Evolutionary conservation across 345 rosid species (phyloP).

Genomic region (Citrus trifoliata): DNA sequence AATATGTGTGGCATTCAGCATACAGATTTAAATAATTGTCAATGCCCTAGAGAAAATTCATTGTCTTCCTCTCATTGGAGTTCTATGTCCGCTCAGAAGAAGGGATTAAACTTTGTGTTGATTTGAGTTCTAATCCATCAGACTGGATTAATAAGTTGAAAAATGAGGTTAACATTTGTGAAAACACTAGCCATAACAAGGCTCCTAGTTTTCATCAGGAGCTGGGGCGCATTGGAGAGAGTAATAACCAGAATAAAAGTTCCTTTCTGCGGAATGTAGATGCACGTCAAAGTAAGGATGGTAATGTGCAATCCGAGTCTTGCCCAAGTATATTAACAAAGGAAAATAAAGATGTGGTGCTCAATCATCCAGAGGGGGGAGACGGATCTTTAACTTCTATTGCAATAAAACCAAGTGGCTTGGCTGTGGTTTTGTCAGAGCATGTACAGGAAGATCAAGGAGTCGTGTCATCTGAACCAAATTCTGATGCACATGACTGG

Average conservation of each 20-base stretch:
- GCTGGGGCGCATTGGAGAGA: conserved; percentile 37
- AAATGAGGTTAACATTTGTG: conserved; percentile 46
- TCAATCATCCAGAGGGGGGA: conserved; percentile 32
- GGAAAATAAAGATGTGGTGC: conserved; percentile 21
- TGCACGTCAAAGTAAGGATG: conserved; percentile 33
- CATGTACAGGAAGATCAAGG: conserved; percentile 27
- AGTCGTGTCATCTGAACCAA: conserved; percentile 27
- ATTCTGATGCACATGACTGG: conserved; percentile 32
- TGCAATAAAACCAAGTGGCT: conserved; percentile 17
- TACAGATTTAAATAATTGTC: conserved; percentile 27
- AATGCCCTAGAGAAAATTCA: conserved; percentile 25
- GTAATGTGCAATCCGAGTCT: conserved; percentile 24
- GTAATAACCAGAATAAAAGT: conserved; percentile 39
- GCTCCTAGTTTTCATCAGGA: conserved; percentile 37
- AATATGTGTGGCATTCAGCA: conserved; percentile 21
- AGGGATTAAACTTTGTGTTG: conserved; percentile 80
- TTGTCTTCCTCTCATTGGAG: conserved; percentile 49
- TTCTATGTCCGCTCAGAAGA: conserved; percentile 66
- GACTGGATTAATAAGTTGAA: conserved; percentile 67
- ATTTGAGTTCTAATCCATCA: conserved; percentile 57
- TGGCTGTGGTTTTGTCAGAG: conserved; percentile 27
- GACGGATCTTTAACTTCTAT: conserved; percentile 28
- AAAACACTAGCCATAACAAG: conserved; percentile 36
- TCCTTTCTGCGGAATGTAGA: conserved; percentile 23
- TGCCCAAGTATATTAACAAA: conserved; percentile 29